Base-by-base conservation (phyloP, 371 early-diverging fungal genomes). In the Mycotypha africana region DNA sequence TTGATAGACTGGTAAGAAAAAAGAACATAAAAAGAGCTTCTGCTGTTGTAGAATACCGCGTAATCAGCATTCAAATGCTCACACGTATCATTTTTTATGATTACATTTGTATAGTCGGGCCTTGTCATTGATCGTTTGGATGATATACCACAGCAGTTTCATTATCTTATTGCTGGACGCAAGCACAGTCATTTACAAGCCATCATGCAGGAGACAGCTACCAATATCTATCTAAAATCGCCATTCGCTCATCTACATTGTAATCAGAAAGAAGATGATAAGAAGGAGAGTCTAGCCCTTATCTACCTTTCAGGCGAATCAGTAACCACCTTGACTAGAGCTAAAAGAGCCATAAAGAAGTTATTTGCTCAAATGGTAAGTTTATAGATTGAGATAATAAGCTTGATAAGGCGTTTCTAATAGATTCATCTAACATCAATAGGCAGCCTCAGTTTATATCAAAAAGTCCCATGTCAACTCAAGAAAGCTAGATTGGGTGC, bases 401-500 rank as follows among this genome's bases (percentile, higher is more conserved):
- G 37, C 42, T 68, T 14, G n/a, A n/a, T n/a, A n/a, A n/a, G n/a
- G n/a, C n/a, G n/a, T n/a, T n/a, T n/a, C 19, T 12, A 23, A 10
- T 16, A 25, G 23, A 4, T 42, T 14, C n/a, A 4, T 14, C 9
- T n/a, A 20, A 37, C 6, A 25, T 14, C 25, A 35, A 35, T 28
- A 72, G 73, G 69, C 66, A 26, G 66, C 68, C 46, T 73, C 73
- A 9, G 69, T 73, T 70, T 73, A 73, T 50, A 70, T 69, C 47
- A 73, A 73, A 40, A 65, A 66, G 16, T 51, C 63, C 34, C 38
- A 58, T 16, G 49, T 71, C 19, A 53, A 65, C 54, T 71, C 85
- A 23, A 72, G 85, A 26, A 88, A 89, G 59, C 49, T 91, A 52
- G 89, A 91, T 53, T 91, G 89, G 89, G 75, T 89, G 71, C 49